Evolutionary conservation across 176 grass and related monocot genomes (phyloP), one percentile per base, ranked within the genome.

Genomic region (Musa itinerans): DNA sequence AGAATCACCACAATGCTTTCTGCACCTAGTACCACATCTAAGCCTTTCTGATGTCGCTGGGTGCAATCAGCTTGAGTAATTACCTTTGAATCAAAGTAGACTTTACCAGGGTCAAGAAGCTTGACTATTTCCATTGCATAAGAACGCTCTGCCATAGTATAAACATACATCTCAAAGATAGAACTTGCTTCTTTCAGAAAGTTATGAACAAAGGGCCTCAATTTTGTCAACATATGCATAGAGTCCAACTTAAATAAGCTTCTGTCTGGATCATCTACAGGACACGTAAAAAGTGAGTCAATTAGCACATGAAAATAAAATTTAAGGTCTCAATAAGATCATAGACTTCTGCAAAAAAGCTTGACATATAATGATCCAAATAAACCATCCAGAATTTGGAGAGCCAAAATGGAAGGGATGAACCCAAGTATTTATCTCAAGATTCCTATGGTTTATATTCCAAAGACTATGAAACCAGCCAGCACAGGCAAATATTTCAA

Each of bases 71-170:
- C 82, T 79, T 98, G 92, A 27, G 85, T 91, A 72, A 98, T 93
- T 24, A 98, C 88, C 76, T 98, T 98, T 15, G 84, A 91, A 74
- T 73, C 22, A 74, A 98, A 98, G 79, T 98, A 98, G 25, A 87
- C 76, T 76, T 91, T 85, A 62, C 21, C 76, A 80, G 94, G 94
- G 78, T 98, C 94, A 62, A 93, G 88, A 78, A 98, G 82, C 76
- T 98, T 98, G 10, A 81, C 94, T 78, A 98, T 93, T 81, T 98
- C 88, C 68, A 89, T 76, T 72, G 94, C 94, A 84, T 98, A 98
- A 50, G 87, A 61, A 75, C 87, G 85, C 69, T 91, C 90, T 53
- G 87, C 94, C 94, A 98, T 98, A 73, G 90, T 93, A 63, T 98
- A 98, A 78, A 98, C 87, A 75, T 93, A 94, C 88, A 98, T 80